Evolutionary conservation across 208 protist genomes (phyloP), one percentile per base, ranked within the genome.

Genomic region (Phytomonas sp.): DNA sequence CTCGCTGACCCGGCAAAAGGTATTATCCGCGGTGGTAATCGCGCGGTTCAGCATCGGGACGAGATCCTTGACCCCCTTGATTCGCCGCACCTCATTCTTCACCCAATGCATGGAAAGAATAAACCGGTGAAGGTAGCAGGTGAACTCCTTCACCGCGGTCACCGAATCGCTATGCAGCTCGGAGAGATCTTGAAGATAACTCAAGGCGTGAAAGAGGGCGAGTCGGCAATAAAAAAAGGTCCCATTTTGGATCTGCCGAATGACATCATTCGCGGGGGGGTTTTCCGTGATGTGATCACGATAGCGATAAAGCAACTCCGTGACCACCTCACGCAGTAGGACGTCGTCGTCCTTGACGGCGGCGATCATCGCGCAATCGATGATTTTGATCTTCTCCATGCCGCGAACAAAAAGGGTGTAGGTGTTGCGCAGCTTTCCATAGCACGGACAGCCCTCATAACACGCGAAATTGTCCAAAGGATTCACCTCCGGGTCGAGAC

Each of bases 381-480:
- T 80, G 34, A 93, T 78, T 67, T 93, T 93, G 64, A 76, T 83
- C 72, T 88, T 88, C 66, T 93, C 84, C 62, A 93, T 77, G 66
- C 86, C 82, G 61, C 77, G 74, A 66, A 90, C 78, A 70, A 89
- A 90, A n/a, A 90, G 52, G 14, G 87, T 88, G 63, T 78, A 78
- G 34, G 71, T 75, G n/a, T 69, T 77, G 66, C 77, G 77, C 32
- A 93, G 75, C 49, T 80, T 80, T 23, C 70, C 71, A 70, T 79
- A 87, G 62, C 87, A 93, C 7, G 82, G 78, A 63, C 87, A 93
- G 30, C 81, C 76, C 29, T 90, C 84, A 70, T 81, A 87, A 75
- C 87, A 93, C 36, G 88, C 84, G 71, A 83, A 90, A 19, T 82
- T 87, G 60, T 86, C 77, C 65, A 84, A 88, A 19, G 23, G 76